Evolutionary conservation across 352 stramenopile genomes (phyloP).

Genomic region (Thalassiosira exigua): DNA sequence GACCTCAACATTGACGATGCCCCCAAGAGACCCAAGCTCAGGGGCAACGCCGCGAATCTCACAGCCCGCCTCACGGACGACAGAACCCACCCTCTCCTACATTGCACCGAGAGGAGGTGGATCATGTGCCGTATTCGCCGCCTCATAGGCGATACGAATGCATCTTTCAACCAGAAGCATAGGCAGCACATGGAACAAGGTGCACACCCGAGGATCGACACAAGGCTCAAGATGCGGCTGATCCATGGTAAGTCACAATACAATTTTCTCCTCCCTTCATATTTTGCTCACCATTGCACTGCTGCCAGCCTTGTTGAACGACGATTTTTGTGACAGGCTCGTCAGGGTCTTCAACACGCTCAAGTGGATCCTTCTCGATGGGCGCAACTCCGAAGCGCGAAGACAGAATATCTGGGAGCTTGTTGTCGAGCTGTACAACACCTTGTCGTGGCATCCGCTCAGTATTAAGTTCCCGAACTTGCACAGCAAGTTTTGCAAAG

Average conservation of each 20-base stretch:
- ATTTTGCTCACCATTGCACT: not conserved
- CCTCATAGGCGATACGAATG: not conserved
- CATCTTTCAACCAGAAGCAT: not conserved
- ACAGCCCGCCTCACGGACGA: not conserved
- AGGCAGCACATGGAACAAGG: not conserved
- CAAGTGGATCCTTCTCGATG: not conserved
- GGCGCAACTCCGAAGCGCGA: not conserved
- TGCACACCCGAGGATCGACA: constrained; percentile 1
- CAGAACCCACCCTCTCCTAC: not conserved
- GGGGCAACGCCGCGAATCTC: not conserved
- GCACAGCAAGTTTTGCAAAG: not conserved
- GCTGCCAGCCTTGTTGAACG: not conserved
- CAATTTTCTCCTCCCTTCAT: constrained; percentile 3
- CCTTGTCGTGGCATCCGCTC: not conserved
- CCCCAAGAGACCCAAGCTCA: not conserved
- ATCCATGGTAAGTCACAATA: constrained; percentile 4
- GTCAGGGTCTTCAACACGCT: not conserved
- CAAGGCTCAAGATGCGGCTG: constrained; percentile 5
- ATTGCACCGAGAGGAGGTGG: constrained; percentile 3
- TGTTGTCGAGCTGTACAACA: not conserved
- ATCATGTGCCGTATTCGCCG: not conserved
- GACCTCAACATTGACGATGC: not conserved
- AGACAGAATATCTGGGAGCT: not conserved
- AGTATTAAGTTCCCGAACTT: not conserved
- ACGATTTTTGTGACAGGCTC: not conserved